Conservation (phyloP, 257 asterid species). For the Solanum sejunctum region DNA sequence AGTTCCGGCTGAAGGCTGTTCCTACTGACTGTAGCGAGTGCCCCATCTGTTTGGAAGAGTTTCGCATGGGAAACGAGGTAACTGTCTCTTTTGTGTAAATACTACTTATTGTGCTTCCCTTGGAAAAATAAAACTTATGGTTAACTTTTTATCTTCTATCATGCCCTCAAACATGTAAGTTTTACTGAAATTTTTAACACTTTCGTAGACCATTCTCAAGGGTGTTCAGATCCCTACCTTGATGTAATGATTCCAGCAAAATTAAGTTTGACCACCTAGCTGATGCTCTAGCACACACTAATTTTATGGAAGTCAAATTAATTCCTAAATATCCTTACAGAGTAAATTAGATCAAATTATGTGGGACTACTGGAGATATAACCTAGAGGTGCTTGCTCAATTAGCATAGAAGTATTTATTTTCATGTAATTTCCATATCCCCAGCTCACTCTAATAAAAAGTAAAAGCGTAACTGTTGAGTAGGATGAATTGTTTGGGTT, state of each 20-base stretch:
- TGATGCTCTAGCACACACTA: background rate
- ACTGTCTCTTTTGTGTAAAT: background rate
- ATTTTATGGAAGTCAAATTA: background rate
- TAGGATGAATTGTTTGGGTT: background rate
- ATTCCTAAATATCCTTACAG: background rate
- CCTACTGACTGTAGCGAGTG: conserved; percentile 78
- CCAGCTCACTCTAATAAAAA: background rate
- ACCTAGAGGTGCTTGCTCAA: background rate
- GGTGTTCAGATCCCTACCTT: background rate
- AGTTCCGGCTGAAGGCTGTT: conserved; percentile 63
- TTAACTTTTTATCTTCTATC: background rate
- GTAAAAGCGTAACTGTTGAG: background rate
- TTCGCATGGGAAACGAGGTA: conserved; percentile 63
- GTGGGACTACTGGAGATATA: background rate
- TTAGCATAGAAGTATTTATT: background rate
- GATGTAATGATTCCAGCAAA: background rate
- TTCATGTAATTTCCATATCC: background rate
- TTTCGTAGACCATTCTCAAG: background rate
- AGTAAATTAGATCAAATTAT: background rate
- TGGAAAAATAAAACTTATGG: background rate
- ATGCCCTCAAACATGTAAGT: background rate
- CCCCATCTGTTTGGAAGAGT: conserved; percentile 75
- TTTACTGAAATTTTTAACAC: background rate
- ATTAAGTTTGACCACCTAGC: background rate
- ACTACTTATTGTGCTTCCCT: background rate